Base-by-base conservation (phyloP, 2,329 filamentous ascomycete genomes). In the Sclerotinia spermophila region DNA sequence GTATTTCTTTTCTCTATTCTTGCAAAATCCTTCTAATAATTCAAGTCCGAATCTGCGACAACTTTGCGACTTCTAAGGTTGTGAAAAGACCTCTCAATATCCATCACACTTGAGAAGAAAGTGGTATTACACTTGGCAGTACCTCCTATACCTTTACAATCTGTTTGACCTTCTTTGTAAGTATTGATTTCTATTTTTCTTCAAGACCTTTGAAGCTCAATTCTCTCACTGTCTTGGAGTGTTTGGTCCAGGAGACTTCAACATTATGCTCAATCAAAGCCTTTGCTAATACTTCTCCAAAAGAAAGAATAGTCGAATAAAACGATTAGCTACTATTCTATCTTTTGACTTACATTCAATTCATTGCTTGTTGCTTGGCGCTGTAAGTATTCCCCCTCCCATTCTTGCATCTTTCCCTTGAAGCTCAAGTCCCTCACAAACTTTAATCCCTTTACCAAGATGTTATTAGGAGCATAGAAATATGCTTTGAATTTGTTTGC, bases 351-450 rank as follows among this genome's bases (percentile, higher is more conserved):
- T 65, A 15, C 17, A 30, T 13, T 21, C 7, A 3, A 19, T 19
- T 5, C 1, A 40, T 40, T 27, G 13, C 33, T 40, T 27, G 8
- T 44, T 60, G 38, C 58, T 30, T 19, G n/a, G 2, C n/a, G 21
- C 15, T 30, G 45, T 53, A 40, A 65, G 45, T 40, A 30, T 1
- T 21, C 10, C 21, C 35, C 15, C 3, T 11, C 11, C 2, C 19
- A 6, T 2, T 10, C 13, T 21, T 10, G 1, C 3, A 4, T 0
- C 4, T 5, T 5, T 38, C 2, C 24, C 30, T 40, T 40, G 17
- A 27, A 65, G 17, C 33, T 5, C 7, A 30, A 30, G 15, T 5
- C 3, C 10, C 30, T 2, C 10, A 24, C 4, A 5, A 10, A 24
- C 24, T 53, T 27, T 17, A 27, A 24, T 30, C 8, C 1, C 15